Evolutionary conservation across 176 grass and related monocot genomes (phyloP).

Genomic region (Thinopyrum elongatum): DNA sequence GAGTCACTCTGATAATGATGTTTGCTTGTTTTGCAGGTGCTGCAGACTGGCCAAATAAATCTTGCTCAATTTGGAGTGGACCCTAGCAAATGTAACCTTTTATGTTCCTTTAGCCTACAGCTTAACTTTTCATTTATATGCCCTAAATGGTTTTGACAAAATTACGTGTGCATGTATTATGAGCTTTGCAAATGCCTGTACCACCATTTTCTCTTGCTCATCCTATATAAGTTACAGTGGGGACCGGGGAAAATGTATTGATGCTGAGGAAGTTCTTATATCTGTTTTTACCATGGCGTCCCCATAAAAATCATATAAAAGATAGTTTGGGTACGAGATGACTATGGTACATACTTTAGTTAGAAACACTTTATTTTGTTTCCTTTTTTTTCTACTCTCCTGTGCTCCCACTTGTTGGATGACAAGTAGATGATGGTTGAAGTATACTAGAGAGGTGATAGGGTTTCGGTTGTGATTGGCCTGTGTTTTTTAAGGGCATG

Average conservation of each 20-base stretch:
- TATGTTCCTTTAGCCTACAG: neutral
- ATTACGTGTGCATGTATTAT: neutral
- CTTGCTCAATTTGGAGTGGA: constrained; percentile 89
- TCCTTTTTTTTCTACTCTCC: neutral
- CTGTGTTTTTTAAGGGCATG: neutral
- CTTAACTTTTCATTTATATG: neutral
- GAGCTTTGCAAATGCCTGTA: neutral
- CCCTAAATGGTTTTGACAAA: neutral
- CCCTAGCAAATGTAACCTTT: constrained; percentile 80
- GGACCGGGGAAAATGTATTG: neutral
- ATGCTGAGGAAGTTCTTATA: neutral
- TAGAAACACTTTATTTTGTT: neutral
- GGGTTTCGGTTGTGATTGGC: neutral
- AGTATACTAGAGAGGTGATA: neutral
- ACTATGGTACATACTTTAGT: neutral
- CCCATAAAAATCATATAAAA: neutral
- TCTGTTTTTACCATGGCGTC: neutral
- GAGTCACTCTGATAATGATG: constrained; percentile 21
- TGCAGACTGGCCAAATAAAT: constrained; percentile 90
- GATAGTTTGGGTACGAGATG: neutral
- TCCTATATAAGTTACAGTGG: neutral
- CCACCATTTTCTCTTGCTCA: neutral
- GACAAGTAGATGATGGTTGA: neutral
- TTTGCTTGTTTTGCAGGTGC: constrained; percentile 57
- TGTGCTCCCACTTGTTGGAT: neutral